Percentiles rank a stretch among this genome's conserved stretches.
Evolutionary conservation across 1,284 basidiomycete species (phyloP).

Genomic region (Irpex sp.): DNA sequence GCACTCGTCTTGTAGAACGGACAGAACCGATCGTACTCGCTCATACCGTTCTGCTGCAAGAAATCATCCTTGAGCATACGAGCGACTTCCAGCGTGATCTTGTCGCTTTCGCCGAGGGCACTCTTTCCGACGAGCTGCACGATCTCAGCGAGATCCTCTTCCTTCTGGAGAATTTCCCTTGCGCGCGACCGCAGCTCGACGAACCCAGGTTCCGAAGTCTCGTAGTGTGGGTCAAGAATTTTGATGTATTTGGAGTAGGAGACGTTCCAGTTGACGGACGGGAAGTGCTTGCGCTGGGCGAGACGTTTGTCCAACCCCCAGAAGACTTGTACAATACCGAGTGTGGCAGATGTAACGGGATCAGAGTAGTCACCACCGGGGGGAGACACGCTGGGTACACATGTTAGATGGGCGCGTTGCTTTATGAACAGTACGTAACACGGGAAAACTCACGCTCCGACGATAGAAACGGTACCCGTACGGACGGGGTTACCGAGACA

Average conservation of each 20-base stretch:
- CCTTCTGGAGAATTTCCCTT: conserved; percentile 98
- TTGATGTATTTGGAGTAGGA: conserved; percentile 99
- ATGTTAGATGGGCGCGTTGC: neutral
- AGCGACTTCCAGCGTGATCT: conserved; percentile 97
- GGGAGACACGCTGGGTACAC: conserved; percentile 78
- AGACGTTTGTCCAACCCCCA: conserved; percentile 96
- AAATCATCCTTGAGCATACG: conserved; percentile 98
- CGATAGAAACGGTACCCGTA: conserved; percentile 94
- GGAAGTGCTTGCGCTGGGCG: conserved; percentile 97
- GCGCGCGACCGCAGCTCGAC: conserved; percentile 88
- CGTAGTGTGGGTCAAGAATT: conserved; percentile 93
- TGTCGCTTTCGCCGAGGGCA: conserved; percentile 96
- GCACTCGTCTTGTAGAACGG: conserved; percentile 98
- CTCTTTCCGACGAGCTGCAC: conserved; percentile 99
- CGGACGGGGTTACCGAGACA: conserved; percentile 90
- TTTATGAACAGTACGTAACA: too few relatives aligned
- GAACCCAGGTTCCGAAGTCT: conserved; percentile 89
- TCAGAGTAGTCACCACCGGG: conserved; percentile 99
- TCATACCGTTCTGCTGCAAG: conserved; percentile 98
- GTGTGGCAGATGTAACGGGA: conserved; percentile 95
- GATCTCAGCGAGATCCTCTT: conserved; percentile 97
- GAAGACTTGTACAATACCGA: conserved; percentile 99
- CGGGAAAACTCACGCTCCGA: conserved; percentile 84
- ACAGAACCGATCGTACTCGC: conserved; percentile 95
- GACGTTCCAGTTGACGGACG: conserved; percentile 98